Percentiles rank a stretch among this genome's conserved stretches.
These are phyloP conservation scores for Sporobolus alterniflorus DNA, from an alignment of 202 grass and related monocot genomes.

Conservation along the genomic window DNA sequence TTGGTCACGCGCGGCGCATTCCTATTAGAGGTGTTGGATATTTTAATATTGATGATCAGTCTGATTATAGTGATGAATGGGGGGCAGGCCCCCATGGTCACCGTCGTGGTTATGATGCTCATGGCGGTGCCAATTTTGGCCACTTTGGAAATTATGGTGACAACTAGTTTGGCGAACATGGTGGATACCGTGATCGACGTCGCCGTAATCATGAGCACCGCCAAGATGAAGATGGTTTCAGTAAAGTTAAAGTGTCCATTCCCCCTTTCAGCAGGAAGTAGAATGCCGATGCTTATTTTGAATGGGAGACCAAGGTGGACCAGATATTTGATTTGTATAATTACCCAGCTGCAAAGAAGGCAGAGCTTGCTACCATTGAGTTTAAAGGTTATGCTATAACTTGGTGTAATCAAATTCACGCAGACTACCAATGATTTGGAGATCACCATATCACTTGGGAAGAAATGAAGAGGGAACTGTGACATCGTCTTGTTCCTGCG, in stretches of 20 bases:
- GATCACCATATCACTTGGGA: neutral
- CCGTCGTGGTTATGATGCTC: neutral
- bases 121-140: neutral
- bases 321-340: neutral
- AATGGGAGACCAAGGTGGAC: too few relatives aligned
- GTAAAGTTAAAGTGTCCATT: neutral
- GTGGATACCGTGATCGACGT: neutral
- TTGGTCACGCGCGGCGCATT: neutral
- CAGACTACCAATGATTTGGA: neutral
- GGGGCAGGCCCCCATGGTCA: too few relatives aligned
- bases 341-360: neutral
- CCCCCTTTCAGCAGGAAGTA: neutral
- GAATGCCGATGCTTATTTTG: neutral
- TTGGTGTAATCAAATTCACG: neutral
- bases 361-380: neutral
- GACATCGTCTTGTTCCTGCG: neutral
- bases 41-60: neutral
- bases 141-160: neutral
- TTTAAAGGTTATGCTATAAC: neutral
- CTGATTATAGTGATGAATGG: too few relatives aligned
- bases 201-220: neutral
- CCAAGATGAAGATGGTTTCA: neutral
- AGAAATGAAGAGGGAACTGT: slow-evolving; percentile 8
- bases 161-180: neutral
- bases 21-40: neutral